phyloP scores from a whole-genome alignment of 345 rosid species.

The Salix viminalis region DNA sequence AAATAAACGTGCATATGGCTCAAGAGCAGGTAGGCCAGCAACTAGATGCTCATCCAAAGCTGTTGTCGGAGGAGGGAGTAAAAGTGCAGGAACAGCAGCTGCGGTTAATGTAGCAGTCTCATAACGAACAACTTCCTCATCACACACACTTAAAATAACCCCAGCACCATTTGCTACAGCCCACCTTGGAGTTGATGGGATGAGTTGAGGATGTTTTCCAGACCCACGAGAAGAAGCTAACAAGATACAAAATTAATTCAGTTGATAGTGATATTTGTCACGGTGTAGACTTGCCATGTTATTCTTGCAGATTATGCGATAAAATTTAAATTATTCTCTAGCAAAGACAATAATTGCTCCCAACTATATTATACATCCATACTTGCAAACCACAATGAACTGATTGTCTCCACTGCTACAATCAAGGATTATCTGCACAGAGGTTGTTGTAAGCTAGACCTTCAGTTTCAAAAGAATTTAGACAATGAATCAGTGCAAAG shows the following conservation, averaged over 20 bases:
- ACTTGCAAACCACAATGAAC: neutral
- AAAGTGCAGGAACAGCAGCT: constrained; percentile 93
- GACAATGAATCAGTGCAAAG: too few species aligned
- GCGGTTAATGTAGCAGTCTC: constrained; percentile 95
- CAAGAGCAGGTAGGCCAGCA: constrained; percentile 97
- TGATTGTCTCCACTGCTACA: neutral
- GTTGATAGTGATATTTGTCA: neutral
- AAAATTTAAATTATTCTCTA: neutral
- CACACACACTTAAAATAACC: constrained; percentile 92
- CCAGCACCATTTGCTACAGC: constrained; percentile 99
- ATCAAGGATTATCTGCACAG: neutral
- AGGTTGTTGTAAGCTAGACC: neutral
- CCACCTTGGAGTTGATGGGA: constrained; percentile 95
- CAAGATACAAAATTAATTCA: constrained; percentile 30
- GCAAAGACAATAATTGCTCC: neutral
- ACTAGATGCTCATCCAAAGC: constrained; percentile 92
- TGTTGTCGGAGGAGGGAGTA: constrained; percentile 96
- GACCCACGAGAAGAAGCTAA: constrained; percentile 84
- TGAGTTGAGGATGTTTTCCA: constrained; percentile 95
- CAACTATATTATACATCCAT: neutral
- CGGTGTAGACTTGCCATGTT: constrained; percentile 4
- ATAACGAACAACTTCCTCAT: constrained; percentile 92
- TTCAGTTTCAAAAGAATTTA: too few species aligned
- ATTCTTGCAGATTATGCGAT: constrained; percentile 1
- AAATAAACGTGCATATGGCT: constrained; percentile 91